phyloP scores from a whole-genome alignment of 73 alveolate species.

The Urostyla sp. region DNA sequence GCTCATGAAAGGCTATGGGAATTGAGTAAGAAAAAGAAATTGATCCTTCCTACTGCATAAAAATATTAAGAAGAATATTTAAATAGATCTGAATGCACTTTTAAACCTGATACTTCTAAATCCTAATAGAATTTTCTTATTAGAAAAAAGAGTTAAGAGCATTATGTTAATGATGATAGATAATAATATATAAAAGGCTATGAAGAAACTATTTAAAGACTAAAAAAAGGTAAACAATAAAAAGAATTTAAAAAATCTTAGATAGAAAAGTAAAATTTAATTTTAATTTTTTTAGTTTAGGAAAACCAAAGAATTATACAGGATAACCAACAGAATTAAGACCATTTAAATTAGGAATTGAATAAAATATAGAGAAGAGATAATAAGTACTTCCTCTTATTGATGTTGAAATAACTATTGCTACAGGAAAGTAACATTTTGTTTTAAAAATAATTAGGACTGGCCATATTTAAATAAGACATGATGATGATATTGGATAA shows the following conservation, averaged over 20 bases:
- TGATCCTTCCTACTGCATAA: background rate
- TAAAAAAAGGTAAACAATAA: conserved; percentile 22
- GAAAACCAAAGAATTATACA: conserved; percentile 26
- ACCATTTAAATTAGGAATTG: conserved; percentile 35
- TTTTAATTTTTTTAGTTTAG: conserved; percentile 15
- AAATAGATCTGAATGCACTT: conserved; percentile 28
- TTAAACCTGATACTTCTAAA: conserved; percentile 5
- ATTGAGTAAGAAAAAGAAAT: conserved; percentile 12
- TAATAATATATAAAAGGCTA: conserved; percentile 23
- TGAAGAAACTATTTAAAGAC: conserved; percentile 29
- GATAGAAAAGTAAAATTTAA: conserved; percentile 24
- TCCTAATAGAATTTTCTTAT: background rate
- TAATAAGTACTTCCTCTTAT: background rate
- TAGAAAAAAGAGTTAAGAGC: conserved; percentile 38
- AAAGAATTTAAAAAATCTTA: background rate
- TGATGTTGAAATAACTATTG: conserved; percentile 47
- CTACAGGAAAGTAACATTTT: conserved; percentile 35
- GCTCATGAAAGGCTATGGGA: conserved; percentile 58
- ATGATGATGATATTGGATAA: conserved; percentile 21
- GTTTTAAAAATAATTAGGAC: background rate
- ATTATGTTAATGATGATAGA: background rate
- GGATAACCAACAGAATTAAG: conserved; percentile 20
- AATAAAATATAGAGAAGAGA: conserved; percentile 1
- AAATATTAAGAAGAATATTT: conserved; percentile 30
- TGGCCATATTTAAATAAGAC: conserved; percentile 10